Conservation (phyloP, 495 filamentous ascomycete genomes). For the Aspergillus biplanus region DNA sequence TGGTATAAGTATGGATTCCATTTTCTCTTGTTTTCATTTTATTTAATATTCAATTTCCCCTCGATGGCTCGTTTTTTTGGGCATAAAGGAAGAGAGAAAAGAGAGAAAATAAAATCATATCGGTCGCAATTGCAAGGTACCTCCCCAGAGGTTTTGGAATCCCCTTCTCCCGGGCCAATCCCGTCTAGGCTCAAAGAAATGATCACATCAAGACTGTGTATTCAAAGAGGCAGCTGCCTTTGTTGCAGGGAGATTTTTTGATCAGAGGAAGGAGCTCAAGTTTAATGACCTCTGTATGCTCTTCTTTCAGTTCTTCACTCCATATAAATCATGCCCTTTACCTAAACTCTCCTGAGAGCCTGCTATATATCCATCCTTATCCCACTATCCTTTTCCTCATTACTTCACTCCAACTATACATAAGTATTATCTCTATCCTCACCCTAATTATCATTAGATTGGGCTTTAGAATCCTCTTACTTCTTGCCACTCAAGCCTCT, state of each 20-base stretch:
- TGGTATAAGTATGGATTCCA: too few relatives aligned
- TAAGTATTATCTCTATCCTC: not conserved
- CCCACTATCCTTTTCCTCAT: not conserved
- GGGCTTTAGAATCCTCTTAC: not conserved
- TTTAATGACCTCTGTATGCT: not conserved
- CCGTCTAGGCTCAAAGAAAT: not conserved
- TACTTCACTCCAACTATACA: not conserved
- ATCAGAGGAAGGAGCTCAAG: constrained; percentile 17
- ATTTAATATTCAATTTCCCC: too few relatives aligned
- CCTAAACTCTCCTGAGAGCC: too few relatives aligned
- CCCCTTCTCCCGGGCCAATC: not conserved
- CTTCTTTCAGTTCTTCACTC: not conserved
- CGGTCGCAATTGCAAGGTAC: too few relatives aligned
- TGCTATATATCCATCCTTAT: not conserved
- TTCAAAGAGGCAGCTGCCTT: constrained; percentile 21
- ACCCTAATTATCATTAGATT: not conserved
- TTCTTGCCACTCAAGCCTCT: too few relatives aligned
- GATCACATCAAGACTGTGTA: not conserved
- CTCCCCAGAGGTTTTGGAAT: too few relatives aligned
- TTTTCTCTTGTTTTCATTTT: too few relatives aligned
- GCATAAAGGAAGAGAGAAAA: too few relatives aligned
- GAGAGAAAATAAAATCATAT: too few relatives aligned
- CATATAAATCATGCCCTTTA: not conserved
- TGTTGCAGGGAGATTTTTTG: not conserved
- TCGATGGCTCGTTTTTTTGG: too few relatives aligned